Conservation (phyloP, 768 basidiomycete species). For the Boletus edulis region DNA sequence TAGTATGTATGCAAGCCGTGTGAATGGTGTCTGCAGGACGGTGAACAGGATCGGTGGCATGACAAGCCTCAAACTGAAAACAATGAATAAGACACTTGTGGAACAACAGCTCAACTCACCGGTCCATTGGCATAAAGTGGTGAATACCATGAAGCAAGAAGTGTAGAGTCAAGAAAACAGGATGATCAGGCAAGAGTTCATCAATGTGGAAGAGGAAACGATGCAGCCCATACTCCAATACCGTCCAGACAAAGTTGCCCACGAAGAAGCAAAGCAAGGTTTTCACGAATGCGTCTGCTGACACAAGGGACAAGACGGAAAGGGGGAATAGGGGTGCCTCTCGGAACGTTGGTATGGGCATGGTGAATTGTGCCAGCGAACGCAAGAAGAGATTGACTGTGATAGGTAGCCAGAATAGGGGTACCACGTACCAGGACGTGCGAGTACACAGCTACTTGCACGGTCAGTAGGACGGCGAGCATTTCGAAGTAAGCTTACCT, state of each 20-base stretch:
- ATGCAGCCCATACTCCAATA: slow-evolving; percentile 90
- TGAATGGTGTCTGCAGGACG: slow-evolving; percentile 80
- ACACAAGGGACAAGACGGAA: slow-evolving; percentile 43
- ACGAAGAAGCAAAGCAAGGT: slow-evolving; percentile 68
- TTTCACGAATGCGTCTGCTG: slow-evolving; percentile 51
- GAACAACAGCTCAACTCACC: slow-evolving; percentile 41
- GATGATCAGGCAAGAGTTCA: slow-evolving; percentile 77
- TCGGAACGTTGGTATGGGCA: slow-evolving; percentile 63
- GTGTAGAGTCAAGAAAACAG: slow-evolving; percentile 78
- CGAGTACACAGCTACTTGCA: slow-evolving; percentile 66
- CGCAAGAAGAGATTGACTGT: slow-evolving; percentile 74
- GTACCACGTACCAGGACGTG: slow-evolving; percentile 93
- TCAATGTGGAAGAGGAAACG: slow-evolving; percentile 98
- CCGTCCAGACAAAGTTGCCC: slow-evolving; percentile 91
- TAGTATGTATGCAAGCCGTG: slow-evolving; percentile 72
- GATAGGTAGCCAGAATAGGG: slow-evolving; percentile 90
- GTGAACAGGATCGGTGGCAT: slow-evolving; percentile 93
- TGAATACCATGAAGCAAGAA: slow-evolving; percentile 95
- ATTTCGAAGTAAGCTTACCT: slow-evolving; percentile 46
- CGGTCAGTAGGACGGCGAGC: not conserved
- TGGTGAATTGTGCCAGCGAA: slow-evolving; percentile 79
- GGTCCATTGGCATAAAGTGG: slow-evolving; percentile 97
- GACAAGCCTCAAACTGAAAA: slow-evolving; percentile 76
- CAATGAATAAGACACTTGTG: slow-evolving; percentile 1
- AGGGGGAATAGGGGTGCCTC: slow-evolving; percentile 55